Conservation (phyloP, 2,329 filamentous ascomycete species). For the Annulohypoxylon truncatum region DNA sequence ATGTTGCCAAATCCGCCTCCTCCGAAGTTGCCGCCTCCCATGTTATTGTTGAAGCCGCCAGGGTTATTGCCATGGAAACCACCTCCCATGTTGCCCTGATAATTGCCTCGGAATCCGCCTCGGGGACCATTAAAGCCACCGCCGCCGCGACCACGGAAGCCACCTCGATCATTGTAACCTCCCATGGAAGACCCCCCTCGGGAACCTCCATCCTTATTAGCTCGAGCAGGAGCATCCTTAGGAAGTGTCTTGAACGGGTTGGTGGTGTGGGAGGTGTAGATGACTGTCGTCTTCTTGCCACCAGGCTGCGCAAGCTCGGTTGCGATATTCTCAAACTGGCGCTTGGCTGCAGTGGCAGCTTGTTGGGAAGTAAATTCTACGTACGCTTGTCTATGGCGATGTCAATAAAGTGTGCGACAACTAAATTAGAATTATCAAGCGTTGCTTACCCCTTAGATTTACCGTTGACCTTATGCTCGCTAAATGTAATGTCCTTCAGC, state of each 20-base stretch:
- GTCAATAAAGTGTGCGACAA: slow-evolving; percentile 11
- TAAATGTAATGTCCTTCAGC: slow-evolving; percentile 93
- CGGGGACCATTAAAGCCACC: slow-evolving; percentile 48
- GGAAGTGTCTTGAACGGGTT: slow-evolving; percentile 94
- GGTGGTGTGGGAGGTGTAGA: slow-evolving; percentile 78
- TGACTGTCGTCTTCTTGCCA: slow-evolving; percentile 78
- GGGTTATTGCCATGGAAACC: slow-evolving; percentile 48
- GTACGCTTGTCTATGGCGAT: slow-evolving; percentile 73
- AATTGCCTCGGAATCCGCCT: slow-evolving; percentile 51
- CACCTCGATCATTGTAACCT: slow-evolving; percentile 59
- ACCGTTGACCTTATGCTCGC: slow-evolving; percentile 98
- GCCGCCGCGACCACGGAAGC: slow-evolving; percentile 50
- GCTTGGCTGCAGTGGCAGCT: slow-evolving; percentile 87
- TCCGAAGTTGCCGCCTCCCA: slow-evolving; percentile 48
- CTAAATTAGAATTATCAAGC: background rate
- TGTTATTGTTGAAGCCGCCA: slow-evolving; percentile 48
- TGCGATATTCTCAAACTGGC: slow-evolving; percentile 72
- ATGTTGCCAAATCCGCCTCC: slow-evolving; percentile 44
- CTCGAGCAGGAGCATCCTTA: slow-evolving; percentile 83
- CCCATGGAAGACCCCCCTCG: slow-evolving; percentile 65
- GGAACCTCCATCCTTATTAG: slow-evolving; percentile 66
- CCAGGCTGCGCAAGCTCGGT: slow-evolving; percentile 64
- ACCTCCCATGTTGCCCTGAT: slow-evolving; percentile 46
- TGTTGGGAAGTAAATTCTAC: slow-evolving; percentile 86
- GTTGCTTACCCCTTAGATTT: slow-evolving; percentile 91